Conservation (phyloP, 169 alveolate species). For the Cryptosporidium sp. region DNA sequence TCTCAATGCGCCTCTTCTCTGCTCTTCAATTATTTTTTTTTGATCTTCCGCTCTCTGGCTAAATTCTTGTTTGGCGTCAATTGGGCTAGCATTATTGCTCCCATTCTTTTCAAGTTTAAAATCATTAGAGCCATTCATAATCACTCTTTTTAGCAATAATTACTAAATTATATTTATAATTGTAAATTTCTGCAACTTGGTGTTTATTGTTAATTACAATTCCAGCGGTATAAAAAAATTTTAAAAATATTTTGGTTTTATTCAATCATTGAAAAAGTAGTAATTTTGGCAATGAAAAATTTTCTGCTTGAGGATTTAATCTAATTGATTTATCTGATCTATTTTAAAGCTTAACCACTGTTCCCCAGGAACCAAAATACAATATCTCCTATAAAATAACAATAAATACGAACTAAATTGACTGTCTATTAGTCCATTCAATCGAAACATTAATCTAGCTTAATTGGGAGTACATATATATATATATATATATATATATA, state of each 20-base stretch:
- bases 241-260: too few relatives aligned
- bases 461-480: too few relatives aligned
- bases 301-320: too few relatives aligned
- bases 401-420: too few relatives aligned
- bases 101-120: not conserved
- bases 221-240: not conserved
- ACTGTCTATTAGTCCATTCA: not conserved
- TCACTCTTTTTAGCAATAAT: not conserved
- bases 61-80: not conserved
- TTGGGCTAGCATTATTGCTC: not conserved
- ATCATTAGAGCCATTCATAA: not conserved
- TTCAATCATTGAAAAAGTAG: too few relatives aligned
- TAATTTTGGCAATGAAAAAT: too few relatives aligned
- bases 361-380: too few relatives aligned
- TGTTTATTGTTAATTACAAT: not conserved
- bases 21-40: constrained; percentile 28
- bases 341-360: too few relatives aligned
- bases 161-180: not conserved
- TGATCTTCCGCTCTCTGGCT: constrained; percentile 17
- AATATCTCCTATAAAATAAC: too few relatives aligned
- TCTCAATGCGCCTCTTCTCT: constrained; percentile 56
- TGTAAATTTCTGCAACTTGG: not conserved
- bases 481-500: too few relatives aligned
- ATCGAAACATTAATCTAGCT: not conserved
- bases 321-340: too few relatives aligned